Evolutionary conservation across 371 early-diverging fungal species (phyloP).

Genomic region (Apophysomyces elegans): DNA sequence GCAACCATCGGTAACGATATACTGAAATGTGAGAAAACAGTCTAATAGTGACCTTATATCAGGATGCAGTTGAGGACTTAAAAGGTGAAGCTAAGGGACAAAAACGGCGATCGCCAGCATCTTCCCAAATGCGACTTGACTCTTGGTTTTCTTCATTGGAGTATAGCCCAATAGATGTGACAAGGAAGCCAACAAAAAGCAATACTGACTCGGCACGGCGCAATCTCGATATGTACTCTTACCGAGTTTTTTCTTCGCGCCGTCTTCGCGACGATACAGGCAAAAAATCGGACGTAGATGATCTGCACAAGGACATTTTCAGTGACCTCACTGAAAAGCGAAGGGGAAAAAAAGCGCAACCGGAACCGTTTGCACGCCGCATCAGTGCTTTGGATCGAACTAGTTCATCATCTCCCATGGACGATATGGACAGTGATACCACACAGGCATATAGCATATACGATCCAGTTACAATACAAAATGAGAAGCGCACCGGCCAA

Average conservation of each 20-base stretch:
- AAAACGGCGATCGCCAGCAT: neutral
- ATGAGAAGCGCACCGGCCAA: neutral
- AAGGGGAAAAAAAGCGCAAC: neutral
- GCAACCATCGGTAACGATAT: neutral
- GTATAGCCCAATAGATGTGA: neutral
- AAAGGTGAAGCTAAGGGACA: neutral
- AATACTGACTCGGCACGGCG: neutral
- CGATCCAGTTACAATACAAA: neutral
- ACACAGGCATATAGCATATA: neutral
- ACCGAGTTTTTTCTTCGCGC: neutral
- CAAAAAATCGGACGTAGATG: conserved; percentile 1
- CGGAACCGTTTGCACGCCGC: too few species aligned
- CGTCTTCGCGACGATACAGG: neutral
- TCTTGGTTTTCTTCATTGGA: conserved; percentile 4
- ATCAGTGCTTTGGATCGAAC: neutral
- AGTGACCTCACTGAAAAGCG: neutral
- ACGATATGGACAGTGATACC: neutral
- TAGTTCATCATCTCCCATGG: neutral
- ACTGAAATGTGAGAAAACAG: neutral
- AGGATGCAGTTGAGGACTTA: neutral
- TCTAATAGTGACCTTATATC: neutral
- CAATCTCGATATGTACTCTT: conserved; percentile 3
- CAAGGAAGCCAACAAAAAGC: neutral
- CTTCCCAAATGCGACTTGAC: conserved; percentile 4
- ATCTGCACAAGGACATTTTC: neutral